phyloP scores from a whole-genome alignment of 352 stramenopile genomes.

The Phytopythium delawarense region DNA sequence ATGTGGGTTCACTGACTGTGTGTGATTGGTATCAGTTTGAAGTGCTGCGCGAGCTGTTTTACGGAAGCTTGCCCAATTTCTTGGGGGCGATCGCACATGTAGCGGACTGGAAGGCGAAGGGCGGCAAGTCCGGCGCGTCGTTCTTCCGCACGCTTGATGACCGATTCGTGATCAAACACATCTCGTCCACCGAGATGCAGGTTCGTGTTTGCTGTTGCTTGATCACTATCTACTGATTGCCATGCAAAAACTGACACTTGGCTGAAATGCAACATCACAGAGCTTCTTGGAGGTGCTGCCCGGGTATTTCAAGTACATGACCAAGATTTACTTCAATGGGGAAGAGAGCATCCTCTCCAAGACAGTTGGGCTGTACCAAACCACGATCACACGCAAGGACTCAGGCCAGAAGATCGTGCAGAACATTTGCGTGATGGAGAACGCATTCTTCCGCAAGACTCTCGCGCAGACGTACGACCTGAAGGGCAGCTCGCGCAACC shows the following conservation, averaged over 20 bases:
- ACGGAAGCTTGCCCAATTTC: slow-evolving; percentile 53
- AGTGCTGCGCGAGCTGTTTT: slow-evolving; percentile 90
- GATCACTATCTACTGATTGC: not conserved
- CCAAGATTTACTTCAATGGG: slow-evolving; percentile 95
- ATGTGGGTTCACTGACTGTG: not conserved
- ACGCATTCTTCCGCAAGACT: slow-evolving; percentile 95
- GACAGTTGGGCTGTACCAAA: slow-evolving; percentile 97
- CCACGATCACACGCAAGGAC: slow-evolving; percentile 93
- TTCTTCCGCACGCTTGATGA: slow-evolving; percentile 96
- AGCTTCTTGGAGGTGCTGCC: slow-evolving; percentile 78
- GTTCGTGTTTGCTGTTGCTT: slow-evolving; percentile 39
- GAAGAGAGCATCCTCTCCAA: slow-evolving; percentile 94
- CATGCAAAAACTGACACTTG: not conserved
- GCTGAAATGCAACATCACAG: slow-evolving; percentile 17
- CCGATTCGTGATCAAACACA: slow-evolving; percentile 98
- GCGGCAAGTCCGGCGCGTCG: slow-evolving; percentile 95
- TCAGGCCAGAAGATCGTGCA: slow-evolving; percentile 85
- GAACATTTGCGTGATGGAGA: slow-evolving; percentile 95
- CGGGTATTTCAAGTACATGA: slow-evolving; percentile 97
- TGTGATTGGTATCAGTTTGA: slow-evolving; percentile 68
- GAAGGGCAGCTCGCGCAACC: slow-evolving; percentile 96
- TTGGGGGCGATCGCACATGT: slow-evolving; percentile 84
- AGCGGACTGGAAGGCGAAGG: slow-evolving; percentile 90
- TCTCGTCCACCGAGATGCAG: slow-evolving; percentile 97
- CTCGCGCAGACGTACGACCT: slow-evolving; percentile 96